Percentiles rank a stretch among this genome's conserved stretches.
Conservation (phyloP, 2,329 filamentous ascomycete genomes). For the Alternaria sp. region DNA sequence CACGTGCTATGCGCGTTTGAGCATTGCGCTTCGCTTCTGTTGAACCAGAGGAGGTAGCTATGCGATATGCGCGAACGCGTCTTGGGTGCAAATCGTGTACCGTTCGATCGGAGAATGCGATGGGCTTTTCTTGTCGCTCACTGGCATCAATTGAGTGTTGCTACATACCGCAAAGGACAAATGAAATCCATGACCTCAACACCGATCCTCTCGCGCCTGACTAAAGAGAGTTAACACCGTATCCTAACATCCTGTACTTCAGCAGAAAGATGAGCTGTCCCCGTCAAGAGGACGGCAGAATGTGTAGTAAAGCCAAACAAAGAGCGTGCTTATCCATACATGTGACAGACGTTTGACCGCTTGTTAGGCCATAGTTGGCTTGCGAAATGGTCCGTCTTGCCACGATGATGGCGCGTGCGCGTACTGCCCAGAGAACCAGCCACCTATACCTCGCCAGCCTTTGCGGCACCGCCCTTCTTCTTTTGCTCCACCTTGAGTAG, state of each 20-base stretch:
- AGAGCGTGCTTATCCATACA: conserved; percentile 21
- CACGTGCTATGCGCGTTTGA: background rate
- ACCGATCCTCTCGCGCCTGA: conserved; percentile 34
- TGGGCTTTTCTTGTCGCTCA: conserved; percentile 2
- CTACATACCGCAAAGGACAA: conserved; percentile 35
- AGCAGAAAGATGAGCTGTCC: conserved; percentile 13
- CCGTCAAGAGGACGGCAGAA: conserved; percentile 14
- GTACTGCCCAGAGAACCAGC: background rate
- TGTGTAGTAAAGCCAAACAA: conserved; percentile 25
- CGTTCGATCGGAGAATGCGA: background rate
- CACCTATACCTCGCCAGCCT: conserved; percentile 49
- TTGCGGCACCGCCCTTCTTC: conserved; percentile 88
- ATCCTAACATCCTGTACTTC: conserved; percentile 19
- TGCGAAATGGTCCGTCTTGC: background rate
- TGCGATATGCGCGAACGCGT: background rate
- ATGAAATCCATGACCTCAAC: conserved; percentile 29
- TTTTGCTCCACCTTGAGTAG: conserved; percentile 96
- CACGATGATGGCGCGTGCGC: conserved; percentile 3
- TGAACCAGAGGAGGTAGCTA: background rate
- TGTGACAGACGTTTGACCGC: background rate
- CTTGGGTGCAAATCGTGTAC: background rate
- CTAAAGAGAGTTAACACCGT: conserved; percentile 29
- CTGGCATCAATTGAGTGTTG: conserved; percentile 22
- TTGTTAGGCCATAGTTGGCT: background rate
- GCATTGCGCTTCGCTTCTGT: background rate